Evolutionary conservation across 2,329 filamentous ascomycete species (phyloP), one percentile per base, ranked within the genome.

Genomic region (Calonectria hongkongensis): DNA sequence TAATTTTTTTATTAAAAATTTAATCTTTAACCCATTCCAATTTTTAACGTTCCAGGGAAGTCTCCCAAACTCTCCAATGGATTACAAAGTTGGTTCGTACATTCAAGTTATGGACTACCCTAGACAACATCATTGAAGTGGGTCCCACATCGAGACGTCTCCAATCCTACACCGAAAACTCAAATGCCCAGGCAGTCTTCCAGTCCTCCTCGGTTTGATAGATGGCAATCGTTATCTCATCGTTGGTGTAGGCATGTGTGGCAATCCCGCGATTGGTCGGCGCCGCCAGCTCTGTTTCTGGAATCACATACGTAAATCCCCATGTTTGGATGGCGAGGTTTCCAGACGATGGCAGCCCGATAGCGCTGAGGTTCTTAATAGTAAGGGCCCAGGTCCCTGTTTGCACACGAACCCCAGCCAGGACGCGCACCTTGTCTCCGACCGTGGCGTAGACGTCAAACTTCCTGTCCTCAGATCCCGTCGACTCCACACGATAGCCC

Each of bases 351-450:
- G 58, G 58, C n/a, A 62, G 16, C 13, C 58, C 58, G 25, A 43
- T 36, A 3, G 58, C 39, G 39, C 58, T 45, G 21, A 62, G 58
- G 25, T 62, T 62, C 25, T 62, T 62, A 25, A 62, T 62, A 6
- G 58, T 62, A 5, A 62, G 58, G 6, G 58, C 58, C 58, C 58
- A 62, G 12, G 58, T 62, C 7, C 56, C 58, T 62, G 58, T 62
- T n/a, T 62, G 3, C 21, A 62, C 58, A 13, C 58, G 58, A 16
- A 62, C 58, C 13, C 58, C 58, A 45, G 58, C 39, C 12, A 62
- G 39, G 16, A 62, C 30, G 5, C 58, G 58, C 25, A 62, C 58
- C 28, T 62, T 62, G 36, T 62, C 58, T 1, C 58, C 58, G 9
- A 62, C 58, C 12, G 39, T 45, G 58, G 58, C 58, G 10, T 62